phyloP scores from a whole-genome alignment of 2,329 filamentous ascomycete species.

The Colletotrichum viniferum region DNA sequence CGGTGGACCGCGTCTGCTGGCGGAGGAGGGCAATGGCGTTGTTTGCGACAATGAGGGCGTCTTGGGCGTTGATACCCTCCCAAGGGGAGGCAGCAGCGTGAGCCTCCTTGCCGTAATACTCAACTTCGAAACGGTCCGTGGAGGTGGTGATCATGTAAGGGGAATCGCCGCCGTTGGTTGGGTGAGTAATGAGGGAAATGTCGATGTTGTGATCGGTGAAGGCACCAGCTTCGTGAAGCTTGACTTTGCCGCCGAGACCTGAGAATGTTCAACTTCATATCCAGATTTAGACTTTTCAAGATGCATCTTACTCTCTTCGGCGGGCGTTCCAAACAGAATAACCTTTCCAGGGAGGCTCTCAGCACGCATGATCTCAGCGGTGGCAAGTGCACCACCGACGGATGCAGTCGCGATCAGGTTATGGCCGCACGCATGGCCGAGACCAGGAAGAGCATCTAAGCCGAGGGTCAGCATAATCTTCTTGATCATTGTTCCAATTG shows the following conservation, averaged over 20 bases:
- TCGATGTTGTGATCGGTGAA: conserved; percentile 36
- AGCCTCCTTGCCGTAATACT: conserved; percentile 48
- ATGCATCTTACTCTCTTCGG: conserved; percentile 44
- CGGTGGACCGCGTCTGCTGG: conserved; percentile 52
- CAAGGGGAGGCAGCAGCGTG: conserved; percentile 54
- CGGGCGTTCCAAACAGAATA: conserved; percentile 53
- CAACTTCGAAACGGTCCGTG: conserved; percentile 30
- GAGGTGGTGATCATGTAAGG: conserved; percentile 18
- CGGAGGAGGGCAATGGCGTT: conserved; percentile 48
- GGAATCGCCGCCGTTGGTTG: conserved; percentile 10
- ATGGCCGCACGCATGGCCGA: conserved; percentile 41
- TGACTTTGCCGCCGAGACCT: conserved; percentile 53
- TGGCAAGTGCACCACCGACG: conserved; percentile 49
- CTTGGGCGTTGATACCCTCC: conserved; percentile 55
- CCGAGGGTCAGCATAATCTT: neutral
- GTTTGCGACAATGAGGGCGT: conserved; percentile 47
- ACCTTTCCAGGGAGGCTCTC: conserved; percentile 48
- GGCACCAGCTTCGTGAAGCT: conserved; percentile 44
- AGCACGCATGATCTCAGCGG: conserved; percentile 46
- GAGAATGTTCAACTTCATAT: neutral
- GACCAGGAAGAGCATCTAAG: conserved; percentile 37
- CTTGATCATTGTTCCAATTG: neutral
- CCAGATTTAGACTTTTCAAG: neutral
- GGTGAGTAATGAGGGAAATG: conserved; percentile 33
- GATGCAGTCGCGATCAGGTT: conserved; percentile 53